Percentiles rank a stretch among this genome's conserved stretches.
phyloP scores from a whole-genome alignment of 1,139 yeast genomes.

The Kluyveromyces sp. region DNA sequence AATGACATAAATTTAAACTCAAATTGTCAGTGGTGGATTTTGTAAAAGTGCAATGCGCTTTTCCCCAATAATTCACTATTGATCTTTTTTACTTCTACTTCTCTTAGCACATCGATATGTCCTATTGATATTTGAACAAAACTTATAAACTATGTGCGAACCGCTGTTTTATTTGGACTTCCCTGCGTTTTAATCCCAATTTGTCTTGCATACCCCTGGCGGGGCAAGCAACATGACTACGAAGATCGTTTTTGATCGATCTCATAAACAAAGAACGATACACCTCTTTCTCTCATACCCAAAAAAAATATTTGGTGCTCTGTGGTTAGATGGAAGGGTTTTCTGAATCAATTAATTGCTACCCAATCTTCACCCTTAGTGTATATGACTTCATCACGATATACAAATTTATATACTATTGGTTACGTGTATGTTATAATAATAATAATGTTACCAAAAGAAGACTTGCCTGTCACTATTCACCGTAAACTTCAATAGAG shows the following conservation, averaged over 20 bases:
- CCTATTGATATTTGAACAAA: background rate
- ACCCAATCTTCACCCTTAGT: background rate
- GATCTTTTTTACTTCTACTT: background rate
- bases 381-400: background rate
- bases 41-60: too few relatives aligned
- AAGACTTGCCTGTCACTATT: constrained; percentile 5
- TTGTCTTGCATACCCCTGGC: background rate
- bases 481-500: constrained; percentile 45
- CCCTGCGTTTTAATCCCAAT: background rate
- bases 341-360: background rate
- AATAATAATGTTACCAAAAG: background rate
- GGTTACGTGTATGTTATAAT: background rate
- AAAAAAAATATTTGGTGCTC: background rate
- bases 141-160: background rate
- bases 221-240: background rate
- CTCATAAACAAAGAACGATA: background rate
- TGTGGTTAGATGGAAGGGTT: background rate
- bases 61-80: background rate
- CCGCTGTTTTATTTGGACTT: background rate
- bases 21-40: too few relatives aligned
- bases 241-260: background rate
- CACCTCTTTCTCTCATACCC: background rate
- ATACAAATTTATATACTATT: background rate
- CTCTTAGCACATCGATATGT: background rate
- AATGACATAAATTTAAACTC: background rate